phyloP scores from a whole-genome alignment of 331 rosid genomes.

The Malus hybrid region DNA sequence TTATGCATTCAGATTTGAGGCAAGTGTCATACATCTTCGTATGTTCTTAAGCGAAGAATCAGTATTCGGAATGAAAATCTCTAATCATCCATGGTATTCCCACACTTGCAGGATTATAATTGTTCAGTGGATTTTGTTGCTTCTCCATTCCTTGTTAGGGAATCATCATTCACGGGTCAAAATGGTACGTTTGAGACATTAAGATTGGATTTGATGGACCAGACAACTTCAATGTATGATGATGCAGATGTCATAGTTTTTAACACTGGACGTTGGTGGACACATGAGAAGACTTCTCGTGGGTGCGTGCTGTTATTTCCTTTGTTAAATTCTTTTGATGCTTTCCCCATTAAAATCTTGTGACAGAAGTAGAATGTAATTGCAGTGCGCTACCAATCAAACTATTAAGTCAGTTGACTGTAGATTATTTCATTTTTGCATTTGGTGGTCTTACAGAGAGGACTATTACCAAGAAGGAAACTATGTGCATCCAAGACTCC shows the following conservation, averaged over 20 bases:
- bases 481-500: conserved; percentile 61
- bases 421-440: background rate
- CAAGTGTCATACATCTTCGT: conserved; percentile 21
- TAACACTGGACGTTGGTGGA: conserved; percentile 99
- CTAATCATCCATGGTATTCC: conserved; percentile 9
- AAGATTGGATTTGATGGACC: conserved; percentile 90
- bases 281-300: conserved; percentile 85
- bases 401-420: background rate
- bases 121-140: conserved; percentile 82
- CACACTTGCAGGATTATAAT: conserved; percentile 64
- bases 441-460: conserved; percentile 45
- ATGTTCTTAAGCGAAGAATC: background rate
- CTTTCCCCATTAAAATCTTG: background rate
- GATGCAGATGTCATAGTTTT: conserved; percentile 82
- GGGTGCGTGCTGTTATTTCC: conserved; percentile 44
- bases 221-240: conserved; percentile 49
- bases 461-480: conserved; percentile 94
- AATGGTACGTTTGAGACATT: conserved; percentile 68
- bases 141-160: conserved; percentile 80
- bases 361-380: background rate
- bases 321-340: background rate
- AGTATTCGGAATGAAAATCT: background rate
- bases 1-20: conserved; percentile 89
- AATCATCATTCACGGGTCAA: conserved; percentile 50
- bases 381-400: background rate